Percentiles rank a stretch among this genome's conserved stretches.
Conservation (phyloP, 176 grass and related monocot genomes). For the Chrysopogon serrulatus region DNA sequence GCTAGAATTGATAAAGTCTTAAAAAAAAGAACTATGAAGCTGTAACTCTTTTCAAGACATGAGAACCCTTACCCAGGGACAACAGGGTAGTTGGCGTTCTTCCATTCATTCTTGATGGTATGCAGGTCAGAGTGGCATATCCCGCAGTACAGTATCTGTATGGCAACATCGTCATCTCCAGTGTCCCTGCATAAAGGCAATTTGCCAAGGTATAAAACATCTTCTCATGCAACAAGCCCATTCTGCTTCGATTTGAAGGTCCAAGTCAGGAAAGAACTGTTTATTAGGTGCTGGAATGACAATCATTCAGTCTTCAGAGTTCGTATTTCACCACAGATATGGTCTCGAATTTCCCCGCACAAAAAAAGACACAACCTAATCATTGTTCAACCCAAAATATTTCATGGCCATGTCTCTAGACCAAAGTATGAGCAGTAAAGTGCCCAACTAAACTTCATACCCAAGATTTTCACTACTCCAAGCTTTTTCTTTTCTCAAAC, state of each 20-base stretch:
- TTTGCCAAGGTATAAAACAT: not conserved
- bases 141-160: conserved; percentile 81
- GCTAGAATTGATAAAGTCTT: not conserved
- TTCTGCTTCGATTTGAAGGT: not conserved
- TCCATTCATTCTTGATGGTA: conserved; percentile 80
- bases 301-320: not conserved
- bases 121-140: conserved; percentile 91
- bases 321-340: not conserved
- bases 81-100: conserved; percentile 56
- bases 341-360: not conserved
- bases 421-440: not conserved
- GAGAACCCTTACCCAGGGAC: conserved; percentile 51
- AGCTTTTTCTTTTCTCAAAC: not conserved
- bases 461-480: not conserved
- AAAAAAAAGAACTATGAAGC: not conserved
- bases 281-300: not conserved
- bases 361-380: not conserved
- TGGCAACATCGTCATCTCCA: conserved; percentile 68
- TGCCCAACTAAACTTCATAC: not conserved
- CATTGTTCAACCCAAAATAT: not conserved
- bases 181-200: conserved; percentile 50
- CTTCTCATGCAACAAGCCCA: not conserved
- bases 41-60: not conserved
- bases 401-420: not conserved
- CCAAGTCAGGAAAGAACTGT: not conserved